Evolutionary conservation across 345 rosid genomes (phyloP).

Genomic region (Atalantia buxifolia): DNA sequence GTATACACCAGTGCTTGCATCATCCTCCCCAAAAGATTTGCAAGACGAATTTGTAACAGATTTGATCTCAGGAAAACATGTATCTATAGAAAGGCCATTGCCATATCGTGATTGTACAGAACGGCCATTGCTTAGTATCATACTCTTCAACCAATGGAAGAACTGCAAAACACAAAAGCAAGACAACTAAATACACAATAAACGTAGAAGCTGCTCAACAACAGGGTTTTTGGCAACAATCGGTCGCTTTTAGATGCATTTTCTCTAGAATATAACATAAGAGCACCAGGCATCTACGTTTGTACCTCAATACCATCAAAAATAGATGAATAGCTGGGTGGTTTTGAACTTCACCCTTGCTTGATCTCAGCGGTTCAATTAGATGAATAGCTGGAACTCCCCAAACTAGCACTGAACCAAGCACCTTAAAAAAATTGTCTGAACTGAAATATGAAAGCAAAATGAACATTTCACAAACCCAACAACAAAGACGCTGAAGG

Average conservation of each 20-base stretch:
- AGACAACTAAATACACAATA: neutral
- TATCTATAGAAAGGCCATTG: slow-evolving; percentile 13
- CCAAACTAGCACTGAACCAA: neutral
- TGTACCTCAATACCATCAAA: neutral
- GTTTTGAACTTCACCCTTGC: neutral
- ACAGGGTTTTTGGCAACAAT: neutral
- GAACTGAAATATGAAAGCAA: neutral
- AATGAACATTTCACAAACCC: neutral
- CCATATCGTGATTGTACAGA: neutral
- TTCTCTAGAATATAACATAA: no score
- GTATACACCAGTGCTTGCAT: neutral
- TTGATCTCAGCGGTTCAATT: neutral
- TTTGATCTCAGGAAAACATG: slow-evolving; percentile 18
- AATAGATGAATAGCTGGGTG: neutral
- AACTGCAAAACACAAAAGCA: neutral
- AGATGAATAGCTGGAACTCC: neutral
- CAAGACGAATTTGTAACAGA: slow-evolving; percentile 2
- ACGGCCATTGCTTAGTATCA: neutral
- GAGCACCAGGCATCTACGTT: neutral
- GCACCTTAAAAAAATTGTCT: neutral
- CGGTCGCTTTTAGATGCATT: no score
- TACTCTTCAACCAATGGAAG: neutral
- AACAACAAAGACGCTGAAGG: neutral
- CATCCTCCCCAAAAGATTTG: neutral
- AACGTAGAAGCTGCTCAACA: neutral